Base-by-base conservation (phyloP, 177 flowering plant genomes). In the Telopea speciosissima region DNA sequence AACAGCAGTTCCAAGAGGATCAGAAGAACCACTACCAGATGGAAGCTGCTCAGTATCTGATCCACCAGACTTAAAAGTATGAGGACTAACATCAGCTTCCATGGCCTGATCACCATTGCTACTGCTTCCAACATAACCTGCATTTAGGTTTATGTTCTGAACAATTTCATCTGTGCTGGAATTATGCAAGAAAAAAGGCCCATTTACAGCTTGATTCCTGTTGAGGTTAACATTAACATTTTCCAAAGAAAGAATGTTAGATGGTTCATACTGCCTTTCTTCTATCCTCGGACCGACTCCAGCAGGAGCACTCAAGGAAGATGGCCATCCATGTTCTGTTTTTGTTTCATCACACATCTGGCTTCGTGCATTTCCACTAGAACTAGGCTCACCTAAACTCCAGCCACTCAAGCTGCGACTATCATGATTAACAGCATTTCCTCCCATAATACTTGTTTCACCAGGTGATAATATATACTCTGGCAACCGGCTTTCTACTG, bases 301-400 rank as follows among this genome's bases (percentile, higher is more conserved):
- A 19, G 77, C 72, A 83, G 40, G 59, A 70, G 73, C 64, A 72
- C 61, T 72, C 24, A 74, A 67, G 0, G 85, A 74, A 70, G 86
- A 70, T 23, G 85, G 69, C 89, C 90, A 83, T 24, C 79, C 85
- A 76, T 69, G 79, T 67, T 85, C 88, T 33, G 64, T 26, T 81
- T 83, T 86, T n/a, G 73, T 75, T 74, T 81, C 89, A 72, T 79
- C 81, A 60, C 31, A 61, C 61, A 72, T 64, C 61, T 75, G 85
- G 63, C 67, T 80, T 45, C 73, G 81, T 8, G 61, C 24, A 58
- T 68, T 78, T 49, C 66, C 66, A 64, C 89, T 76, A 73, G 87
- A 83, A 73, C 89, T 84, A 70, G 92, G 68, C 71, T 85, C 92
- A 70, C 88, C 89, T 12, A 77, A 67, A 81, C 70, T 79, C 90